Conservation (phyloP, 176 grass and related monocot species). For the Sorghum bicolor region Sorghum_bicolor_NCBIv3 NC_012879.2:9887501-9888000, state of each 20-base stretch:
- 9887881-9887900: too few species aligned
- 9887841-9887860: too few species aligned
- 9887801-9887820: too few species aligned
- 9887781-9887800: too few species aligned
- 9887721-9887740: not conserved
- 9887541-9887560: not conserved
- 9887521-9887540: not conserved
- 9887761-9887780: not conserved
- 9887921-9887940: too few species aligned
- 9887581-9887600: not conserved
- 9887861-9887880: too few species aligned
- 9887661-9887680: not conserved
- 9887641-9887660: not conserved
- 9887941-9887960: too few species aligned
- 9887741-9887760: not conserved
- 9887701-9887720: not conserved
- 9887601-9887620: not conserved
- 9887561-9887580: not conserved
- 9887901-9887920: too few species aligned
- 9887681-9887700: not conserved
- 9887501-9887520: conserved; percentile 49
- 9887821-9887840: too few species aligned
- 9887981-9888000: too few species aligned
- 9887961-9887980: too few species aligned
- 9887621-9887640: not conserved